These are phyloP conservation scores for Clathrospora elynae DNA, from an alignment of 2,329 filamentous ascomycete species.

Conservation along the genomic window DNA sequence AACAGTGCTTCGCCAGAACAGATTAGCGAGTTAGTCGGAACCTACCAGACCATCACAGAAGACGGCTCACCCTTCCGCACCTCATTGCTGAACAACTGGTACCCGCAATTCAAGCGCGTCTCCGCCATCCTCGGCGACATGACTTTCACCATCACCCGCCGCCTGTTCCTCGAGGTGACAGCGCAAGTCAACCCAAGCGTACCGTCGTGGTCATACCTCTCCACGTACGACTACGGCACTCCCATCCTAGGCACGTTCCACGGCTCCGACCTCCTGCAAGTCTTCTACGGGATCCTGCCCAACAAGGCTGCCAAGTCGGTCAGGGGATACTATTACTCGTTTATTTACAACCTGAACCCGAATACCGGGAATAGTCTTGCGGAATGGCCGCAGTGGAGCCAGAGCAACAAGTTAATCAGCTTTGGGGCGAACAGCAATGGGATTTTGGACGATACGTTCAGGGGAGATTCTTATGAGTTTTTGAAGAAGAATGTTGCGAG, in stretches of 20 bases:
- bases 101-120: slow-evolving; percentile 77
- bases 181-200: slow-evolving; percentile 59
- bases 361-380: slow-evolving; percentile 59
- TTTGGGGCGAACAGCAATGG: slow-evolving; percentile 49
- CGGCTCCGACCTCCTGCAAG: slow-evolving; percentile 69
- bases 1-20: slow-evolving; percentile 57
- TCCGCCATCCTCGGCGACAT: slow-evolving; percentile 77
- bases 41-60: slow-evolving; percentile 63
- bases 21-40: slow-evolving; percentile 62
- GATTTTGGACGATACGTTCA: slow-evolving; percentile 57
- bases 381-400: slow-evolving; percentile 62
- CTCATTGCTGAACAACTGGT: slow-evolving; percentile 69
- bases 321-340: slow-evolving; percentile 73
- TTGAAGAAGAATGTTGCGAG: slow-evolving; percentile 40
- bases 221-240: slow-evolving; percentile 72
- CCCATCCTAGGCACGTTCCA: slow-evolving; percentile 79
- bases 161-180: slow-evolving; percentile 63
- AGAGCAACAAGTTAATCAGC: slow-evolving; percentile 57
- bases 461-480: slow-evolving; percentile 52
- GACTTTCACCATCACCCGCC: slow-evolving; percentile 73
- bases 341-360: slow-evolving; percentile 72
- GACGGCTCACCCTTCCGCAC: slow-evolving; percentile 76
- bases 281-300: slow-evolving; percentile 68
- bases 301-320: slow-evolving; percentile 66
- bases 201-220: slow-evolving; percentile 74